phyloP scores from a whole-genome alignment of 1,284 basidiomycete genomes.

The Leccinum pachyderme region DNA sequence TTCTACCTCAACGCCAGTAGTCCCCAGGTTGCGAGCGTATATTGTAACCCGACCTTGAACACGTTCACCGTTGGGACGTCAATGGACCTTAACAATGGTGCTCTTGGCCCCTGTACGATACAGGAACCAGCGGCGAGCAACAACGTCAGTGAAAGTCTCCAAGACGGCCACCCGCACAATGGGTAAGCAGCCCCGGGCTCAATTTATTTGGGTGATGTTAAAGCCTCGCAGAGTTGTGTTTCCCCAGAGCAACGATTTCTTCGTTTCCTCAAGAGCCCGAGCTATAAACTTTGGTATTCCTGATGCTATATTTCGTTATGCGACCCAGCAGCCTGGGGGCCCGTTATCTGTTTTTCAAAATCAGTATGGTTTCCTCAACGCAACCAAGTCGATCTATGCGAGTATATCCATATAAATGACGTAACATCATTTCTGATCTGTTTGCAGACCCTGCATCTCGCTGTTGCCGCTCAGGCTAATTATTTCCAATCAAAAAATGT shows the following conservation, averaged over 20 bases:
- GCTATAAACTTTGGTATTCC: slow-evolving; percentile 49
- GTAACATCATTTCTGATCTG: background rate
- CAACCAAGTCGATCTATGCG: slow-evolving; percentile 52
- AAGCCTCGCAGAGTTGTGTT: slow-evolving; percentile 45
- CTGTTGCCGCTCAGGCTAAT: slow-evolving; percentile 50
- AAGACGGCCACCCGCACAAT: slow-evolving; percentile 51
- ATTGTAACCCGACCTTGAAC: slow-evolving; percentile 52
- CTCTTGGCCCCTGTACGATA: slow-evolving; percentile 38
- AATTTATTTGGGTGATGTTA: background rate
- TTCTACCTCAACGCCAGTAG: slow-evolving; percentile 39
- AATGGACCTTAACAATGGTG: slow-evolving; percentile 43
- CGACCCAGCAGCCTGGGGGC: slow-evolving; percentile 39
- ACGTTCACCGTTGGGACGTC: slow-evolving; percentile 44
- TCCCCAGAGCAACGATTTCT: slow-evolving; percentile 36
- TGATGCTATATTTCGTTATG: slow-evolving; percentile 53
- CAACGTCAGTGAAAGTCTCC: slow-evolving; percentile 47
- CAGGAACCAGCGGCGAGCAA: slow-evolving; percentile 38
- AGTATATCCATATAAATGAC: slow-evolving; percentile 22
- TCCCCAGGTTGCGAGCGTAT: slow-evolving; percentile 47
- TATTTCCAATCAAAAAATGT: slow-evolving; percentile 48
- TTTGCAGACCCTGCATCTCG: slow-evolving; percentile 53
- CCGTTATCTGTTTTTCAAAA: slow-evolving; percentile 44
- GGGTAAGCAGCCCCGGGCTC: slow-evolving; percentile 37
- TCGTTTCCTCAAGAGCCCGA: slow-evolving; percentile 47
- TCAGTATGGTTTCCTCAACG: slow-evolving; percentile 48